Percentiles rank a stretch among this genome's conserved stretches.
These are phyloP conservation scores for Fusarium sp. DNA, from an alignment of 2,329 filamentous ascomycete genomes.

Conservation along the genomic window DNA sequence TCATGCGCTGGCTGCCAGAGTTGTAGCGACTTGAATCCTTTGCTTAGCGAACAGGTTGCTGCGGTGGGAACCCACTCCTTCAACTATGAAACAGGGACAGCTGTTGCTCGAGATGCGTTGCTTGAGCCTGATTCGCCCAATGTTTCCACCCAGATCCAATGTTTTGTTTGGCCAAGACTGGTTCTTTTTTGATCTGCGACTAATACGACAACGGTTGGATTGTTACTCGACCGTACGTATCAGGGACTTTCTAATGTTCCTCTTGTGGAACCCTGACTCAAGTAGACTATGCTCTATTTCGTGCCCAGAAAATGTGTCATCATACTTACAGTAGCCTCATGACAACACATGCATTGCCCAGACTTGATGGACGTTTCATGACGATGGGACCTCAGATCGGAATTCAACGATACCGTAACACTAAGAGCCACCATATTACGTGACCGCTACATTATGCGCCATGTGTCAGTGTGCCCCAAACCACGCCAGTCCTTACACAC, in stretches of 20 bases:
- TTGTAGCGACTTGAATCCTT: conserved; percentile 10
- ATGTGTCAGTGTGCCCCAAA: conserved; percentile 4
- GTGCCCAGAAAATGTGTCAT: conserved; percentile 36
- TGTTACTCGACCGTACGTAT: conserved; percentile 4
- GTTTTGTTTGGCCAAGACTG: conserved; percentile 18
- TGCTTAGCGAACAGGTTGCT: conserved; percentile 12
- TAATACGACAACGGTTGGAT: conserved; percentile 10
- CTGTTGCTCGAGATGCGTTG: conserved; percentile 21
- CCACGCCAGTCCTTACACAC: conserved; percentile 15
- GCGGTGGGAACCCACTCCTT: conserved; percentile 3
- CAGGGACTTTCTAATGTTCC: conserved; percentile 10
- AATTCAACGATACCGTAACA: conserved; percentile 14
- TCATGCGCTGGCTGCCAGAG: conserved; percentile 26
- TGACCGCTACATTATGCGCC: conserved; percentile 18
- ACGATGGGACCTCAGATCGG: conserved; percentile 22
- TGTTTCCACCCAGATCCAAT: conserved; percentile 30
- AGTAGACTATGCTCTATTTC: conserved; percentile 3
- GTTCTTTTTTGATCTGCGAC: conserved; percentile 8
- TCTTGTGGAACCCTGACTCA: conserved; percentile 31
- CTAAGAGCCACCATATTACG: conserved; percentile 22
- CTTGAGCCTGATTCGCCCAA: conserved; percentile 29
- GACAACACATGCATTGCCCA: conserved; percentile 39
- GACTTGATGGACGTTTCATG: conserved; percentile 33
- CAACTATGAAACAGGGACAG: conserved; percentile 34
- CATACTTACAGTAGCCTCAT: conserved; percentile 29